These are phyloP conservation scores for Leishmania amazonensis DNA, from an alignment of 208 protist species.

Conservation along the genomic window DNA sequence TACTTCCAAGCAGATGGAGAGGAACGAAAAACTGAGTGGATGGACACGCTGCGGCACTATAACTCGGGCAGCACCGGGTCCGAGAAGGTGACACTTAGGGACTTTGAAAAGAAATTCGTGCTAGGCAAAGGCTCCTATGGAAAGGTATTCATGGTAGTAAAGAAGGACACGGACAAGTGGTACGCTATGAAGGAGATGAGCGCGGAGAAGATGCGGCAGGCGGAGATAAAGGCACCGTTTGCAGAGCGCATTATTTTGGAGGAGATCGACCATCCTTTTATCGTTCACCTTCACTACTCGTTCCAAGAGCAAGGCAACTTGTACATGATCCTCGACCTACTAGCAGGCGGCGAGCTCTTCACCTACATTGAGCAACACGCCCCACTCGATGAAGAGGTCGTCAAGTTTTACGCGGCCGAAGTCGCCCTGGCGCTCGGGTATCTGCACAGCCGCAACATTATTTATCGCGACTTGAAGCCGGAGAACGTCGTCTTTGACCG, in stretches of 20 bases:
- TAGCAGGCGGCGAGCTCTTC: conserved; percentile 93
- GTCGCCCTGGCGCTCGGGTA: conserved; percentile 90
- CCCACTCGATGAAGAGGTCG: conserved; percentile 70
- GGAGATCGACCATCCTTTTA: conserved; percentile 93
- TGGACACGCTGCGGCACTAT: conserved; percentile 34
- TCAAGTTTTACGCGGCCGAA: conserved; percentile 93
- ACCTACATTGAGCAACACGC: conserved; percentile 72
- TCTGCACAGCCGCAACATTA: conserved; percentile 92
- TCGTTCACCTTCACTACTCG: conserved; percentile 95
- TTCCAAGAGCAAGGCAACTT: conserved; percentile 94
- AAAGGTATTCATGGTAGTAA: conserved; percentile 88
- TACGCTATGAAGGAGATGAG: conserved; percentile 95
- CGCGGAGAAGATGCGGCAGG: conserved; percentile 66
- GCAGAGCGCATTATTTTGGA: conserved; percentile 93
- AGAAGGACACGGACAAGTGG: conserved; percentile 82
- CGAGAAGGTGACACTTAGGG: conserved; percentile 74
- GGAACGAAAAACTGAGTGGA: conserved; percentile 44
- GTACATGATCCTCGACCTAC: conserved; percentile 94
- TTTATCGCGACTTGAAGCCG: conserved; percentile 94
- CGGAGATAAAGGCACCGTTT: conserved; percentile 35
- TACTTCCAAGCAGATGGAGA: conserved; percentile 46
- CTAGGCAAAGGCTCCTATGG: conserved; percentile 94
- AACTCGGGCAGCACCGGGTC: conserved; percentile 33
- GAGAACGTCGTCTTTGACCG: conserved; percentile 90
- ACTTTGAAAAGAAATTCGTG: conserved; percentile 89